A percentile compares a stretch with the other conserved stretches of the same genome.
phyloP scores from a whole-genome alignment of 2,329 filamentous ascomycete genomes.

The Colletotrichum truncatum region DNA sequence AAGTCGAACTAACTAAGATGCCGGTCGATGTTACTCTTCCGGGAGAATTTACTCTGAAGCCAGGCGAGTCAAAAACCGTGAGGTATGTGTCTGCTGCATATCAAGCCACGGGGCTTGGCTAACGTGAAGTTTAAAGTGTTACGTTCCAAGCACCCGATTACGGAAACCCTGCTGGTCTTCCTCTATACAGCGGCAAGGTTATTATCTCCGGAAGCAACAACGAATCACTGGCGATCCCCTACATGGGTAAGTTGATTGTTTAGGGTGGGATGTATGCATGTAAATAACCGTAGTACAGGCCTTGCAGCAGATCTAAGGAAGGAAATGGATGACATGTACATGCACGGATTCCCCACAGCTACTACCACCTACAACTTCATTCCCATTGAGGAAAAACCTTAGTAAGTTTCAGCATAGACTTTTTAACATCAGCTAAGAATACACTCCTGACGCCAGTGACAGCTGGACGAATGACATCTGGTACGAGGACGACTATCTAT shows the following conservation, averaged over 20 bases:
- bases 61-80: conserved; percentile 17
- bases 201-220: conserved; percentile 40
- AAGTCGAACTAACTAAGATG: conserved; percentile 29
- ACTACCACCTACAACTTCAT: not conserved
- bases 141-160: conserved; percentile 38
- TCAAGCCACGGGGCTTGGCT: too few species aligned
- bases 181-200: conserved; percentile 45
- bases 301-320: not conserved
- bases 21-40: conserved; percentile 27
- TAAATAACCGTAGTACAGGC: too few species aligned
- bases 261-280: too few species aligned
- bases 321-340: not conserved
- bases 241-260: conserved; percentile 39
- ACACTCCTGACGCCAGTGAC: too few species aligned
- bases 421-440: too few species aligned
- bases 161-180: conserved; percentile 37
- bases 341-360: not conserved
- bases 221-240: conserved; percentile 43
- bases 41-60: conserved; percentile 31
- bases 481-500: not conserved
- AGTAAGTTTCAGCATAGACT: not conserved
- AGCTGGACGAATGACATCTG: not conserved
- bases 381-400: not conserved
- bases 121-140: conserved; percentile 29
- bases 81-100: conserved; percentile 17